Percentiles rank a stretch among this genome's conserved stretches.
Evolutionary conservation across 352 stramenopile species (phyloP).

Genomic region (Phytophthora macrochlamydospora): DNA sequence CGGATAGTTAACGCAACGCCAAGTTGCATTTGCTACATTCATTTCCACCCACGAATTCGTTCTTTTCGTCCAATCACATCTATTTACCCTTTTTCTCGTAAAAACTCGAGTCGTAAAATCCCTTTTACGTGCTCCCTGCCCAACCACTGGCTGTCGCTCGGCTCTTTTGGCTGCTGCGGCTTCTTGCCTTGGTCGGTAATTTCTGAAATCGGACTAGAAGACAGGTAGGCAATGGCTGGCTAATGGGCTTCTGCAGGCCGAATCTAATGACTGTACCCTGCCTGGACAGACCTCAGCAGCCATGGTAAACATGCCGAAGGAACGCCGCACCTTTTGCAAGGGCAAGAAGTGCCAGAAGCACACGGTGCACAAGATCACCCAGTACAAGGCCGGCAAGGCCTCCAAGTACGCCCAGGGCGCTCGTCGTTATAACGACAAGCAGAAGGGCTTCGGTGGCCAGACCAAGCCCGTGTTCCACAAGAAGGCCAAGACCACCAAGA

Average conservation of each 20-base stretch:
- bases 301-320: constrained; percentile 99
- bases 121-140: constrained; percentile 20
- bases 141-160: constrained; percentile 40
- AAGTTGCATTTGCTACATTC: not conserved
- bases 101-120: constrained; percentile 3
- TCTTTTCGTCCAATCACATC: not conserved
- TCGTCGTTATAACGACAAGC: constrained; percentile 99
- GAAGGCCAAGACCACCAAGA: constrained; percentile 99
- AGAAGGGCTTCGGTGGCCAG: constrained; percentile 99
- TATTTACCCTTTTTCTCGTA: constrained; percentile 8
- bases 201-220: constrained; percentile 90
- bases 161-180: constrained; percentile 18
- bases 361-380: constrained; percentile 99
- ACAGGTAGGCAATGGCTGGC: constrained; percentile 53
- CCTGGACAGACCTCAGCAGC: constrained; percentile 74
- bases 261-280: not conserved
- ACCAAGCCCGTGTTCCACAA: constrained; percentile 99
- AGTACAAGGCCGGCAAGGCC: constrained; percentile 99
- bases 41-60: not conserved
- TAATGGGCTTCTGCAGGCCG: not conserved
- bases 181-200: constrained; percentile 49
- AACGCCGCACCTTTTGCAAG: constrained; percentile 99
- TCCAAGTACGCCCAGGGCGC: constrained; percentile 98
- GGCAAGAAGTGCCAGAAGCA: constrained; percentile 99
- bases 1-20: too few relatives aligned